A percentile compares a stretch with the other conserved stretches of the same genome.
These are phyloP conservation scores for Cardiospermum halicacabum DNA, from an alignment of 345 rosid genomes.

Conservation along the genomic window DNA sequence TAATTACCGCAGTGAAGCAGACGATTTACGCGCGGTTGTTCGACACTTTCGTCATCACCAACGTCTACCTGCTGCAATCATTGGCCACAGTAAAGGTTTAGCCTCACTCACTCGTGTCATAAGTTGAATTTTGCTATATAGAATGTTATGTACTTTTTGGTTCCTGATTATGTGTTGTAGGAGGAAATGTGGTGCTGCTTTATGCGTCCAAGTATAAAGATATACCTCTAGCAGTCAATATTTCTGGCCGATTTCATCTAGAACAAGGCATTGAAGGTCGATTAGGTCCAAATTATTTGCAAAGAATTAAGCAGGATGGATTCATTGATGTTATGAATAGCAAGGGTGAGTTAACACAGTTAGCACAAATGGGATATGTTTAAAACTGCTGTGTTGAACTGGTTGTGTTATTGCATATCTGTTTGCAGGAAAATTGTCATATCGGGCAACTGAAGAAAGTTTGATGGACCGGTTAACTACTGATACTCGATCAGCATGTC, in stretches of 20 bases:
- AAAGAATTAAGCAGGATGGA: conserved; percentile 57
- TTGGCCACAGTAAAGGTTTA: conserved; percentile 93
- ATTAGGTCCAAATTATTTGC: conserved; percentile 56
- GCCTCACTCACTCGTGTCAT: neutral
- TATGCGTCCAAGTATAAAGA: conserved; percentile 77
- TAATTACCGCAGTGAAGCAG: conserved; percentile 73
- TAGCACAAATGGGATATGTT: neutral
- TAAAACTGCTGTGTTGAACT: neutral
- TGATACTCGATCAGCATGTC: conserved; percentile 52
- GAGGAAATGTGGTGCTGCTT: conserved; percentile 83
- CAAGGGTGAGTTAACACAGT: conserved; percentile 36
- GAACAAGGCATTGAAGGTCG: conserved; percentile 71
- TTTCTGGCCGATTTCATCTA: conserved; percentile 72
- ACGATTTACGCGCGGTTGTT: conserved; percentile 61
- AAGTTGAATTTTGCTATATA: conserved; percentile 25
- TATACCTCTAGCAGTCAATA: conserved; percentile 47
- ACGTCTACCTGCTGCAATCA: conserved; percentile 41
- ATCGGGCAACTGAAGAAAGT: conserved; percentile 67
- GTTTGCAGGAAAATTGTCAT: conserved; percentile 54
- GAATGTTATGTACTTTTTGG: too few relatives aligned
- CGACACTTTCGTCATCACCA: conserved; percentile 41
- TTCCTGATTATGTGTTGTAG: too few relatives aligned
- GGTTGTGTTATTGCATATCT: neutral
- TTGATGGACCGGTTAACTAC: conserved; percentile 68
- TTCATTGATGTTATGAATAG: conserved; percentile 63